A percentile compares a stretch with the other conserved stretches of the same genome.
Evolutionary conservation across 495 filamentous ascomycete genomes (phyloP).

Genomic region (Evansstolkia leycettana): DNA sequence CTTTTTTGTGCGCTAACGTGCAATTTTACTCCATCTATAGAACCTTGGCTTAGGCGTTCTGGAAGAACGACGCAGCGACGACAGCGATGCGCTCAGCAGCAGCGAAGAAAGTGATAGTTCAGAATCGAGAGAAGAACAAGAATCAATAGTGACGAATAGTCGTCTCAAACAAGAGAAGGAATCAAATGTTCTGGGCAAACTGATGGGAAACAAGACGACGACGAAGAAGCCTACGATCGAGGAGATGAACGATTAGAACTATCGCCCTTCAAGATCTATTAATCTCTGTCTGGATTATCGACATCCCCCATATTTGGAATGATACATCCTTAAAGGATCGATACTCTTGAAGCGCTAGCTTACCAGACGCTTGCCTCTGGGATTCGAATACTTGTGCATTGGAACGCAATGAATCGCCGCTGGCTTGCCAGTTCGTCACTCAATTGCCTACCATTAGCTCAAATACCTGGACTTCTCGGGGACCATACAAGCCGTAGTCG

Average conservation of each 20-base stretch:
- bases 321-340: too few relatives aligned
- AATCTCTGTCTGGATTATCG: too few relatives aligned
- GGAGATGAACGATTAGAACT: slow-evolving; percentile 21
- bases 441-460: too few relatives aligned
- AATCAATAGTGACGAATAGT: slow-evolving; percentile 1
- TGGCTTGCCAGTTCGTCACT: too few relatives aligned
- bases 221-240: slow-evolving; percentile 30
- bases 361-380: too few relatives aligned
- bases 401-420: too few relatives aligned
- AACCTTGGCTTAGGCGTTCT: slow-evolving; percentile 41
- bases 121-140: not conserved
- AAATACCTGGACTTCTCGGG: too few relatives aligned
- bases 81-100: slow-evolving; percentile 4
- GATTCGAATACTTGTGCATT: too few relatives aligned
- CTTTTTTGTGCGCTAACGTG: not conserved
- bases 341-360: too few relatives aligned
- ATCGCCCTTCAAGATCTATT: not conserved
- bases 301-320: too few relatives aligned
- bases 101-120: not conserved
- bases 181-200: slow-evolving; percentile 24
- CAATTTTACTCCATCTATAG: slow-evolving; percentile 9
- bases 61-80: slow-evolving; percentile 28
- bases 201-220: slow-evolving; percentile 25
- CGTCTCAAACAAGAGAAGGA: slow-evolving; percentile 10
- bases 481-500: too few relatives aligned